Base-by-base conservation (phyloP, 768 basidiomycete species). In the Crucibulum laeve region DNA sequence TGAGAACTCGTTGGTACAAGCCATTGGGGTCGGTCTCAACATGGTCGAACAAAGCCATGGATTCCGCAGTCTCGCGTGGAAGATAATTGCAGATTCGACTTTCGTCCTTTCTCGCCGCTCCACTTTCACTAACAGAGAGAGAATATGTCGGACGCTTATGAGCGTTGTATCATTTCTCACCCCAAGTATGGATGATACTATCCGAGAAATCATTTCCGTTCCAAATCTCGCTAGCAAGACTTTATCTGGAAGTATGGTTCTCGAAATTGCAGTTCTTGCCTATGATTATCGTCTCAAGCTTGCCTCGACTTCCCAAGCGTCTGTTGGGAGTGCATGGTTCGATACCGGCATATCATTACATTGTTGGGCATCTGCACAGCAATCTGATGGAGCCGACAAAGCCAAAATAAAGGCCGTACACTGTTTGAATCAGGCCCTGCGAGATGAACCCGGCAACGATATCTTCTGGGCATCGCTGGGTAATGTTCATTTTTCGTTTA, bases 381-480 rank as follows among this genome's bases (percentile, higher is more conserved):
- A 56, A 8, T 42, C 49, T 10, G 60, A 66, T 19, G 63, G 63
- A 15, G 55, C 58, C 26, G 55, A 66, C 17, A 47, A 51, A 34
- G 64, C 64, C 0, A 61, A 69, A 26, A 64, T 73, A 23, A 65
- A 75, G 44, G 71, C 77, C 2, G 63, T 71, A 24, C 64, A 69
- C 8, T 80, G 73, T 46, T 56, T 96, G 43, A 81, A 80, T 50
- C 74, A 81, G 47, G 90, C 93, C 1, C 58, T 98, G 8, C 78
- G 78, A 37, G 73, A 79, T 37, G 85, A 91, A 53, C 79, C 87
- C 4, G 68, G 69, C 21, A 89, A 89, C 55, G 76, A 82, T 46
- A 53, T 63, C 11, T 87, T 87, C 53, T 99, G 96, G 96, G 75
- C 77, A 49, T 81, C 88, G 1, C 64, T 98, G 22, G 96, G 88